phyloP scores from a whole-genome alignment of 371 early-diverging fungal genomes.

The Mucor racemosus region DNA sequence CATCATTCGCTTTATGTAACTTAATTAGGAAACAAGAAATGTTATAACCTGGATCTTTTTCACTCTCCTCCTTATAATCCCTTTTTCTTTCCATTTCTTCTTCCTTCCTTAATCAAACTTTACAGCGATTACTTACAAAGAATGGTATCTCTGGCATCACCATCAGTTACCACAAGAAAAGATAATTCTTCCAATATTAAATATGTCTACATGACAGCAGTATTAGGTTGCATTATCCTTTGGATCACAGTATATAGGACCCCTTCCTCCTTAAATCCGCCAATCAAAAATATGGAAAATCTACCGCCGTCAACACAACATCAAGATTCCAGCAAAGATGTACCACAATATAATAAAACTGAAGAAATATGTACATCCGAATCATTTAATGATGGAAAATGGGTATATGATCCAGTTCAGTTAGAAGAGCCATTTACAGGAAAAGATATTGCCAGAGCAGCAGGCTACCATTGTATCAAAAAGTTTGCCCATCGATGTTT shows the following conservation, averaged over 20 bases:
- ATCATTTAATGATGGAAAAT: constrained; percentile 41
- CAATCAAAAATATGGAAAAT: background rate
- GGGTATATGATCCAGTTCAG: constrained; percentile 32
- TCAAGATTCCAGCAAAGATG: background rate
- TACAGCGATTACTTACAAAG: background rate
- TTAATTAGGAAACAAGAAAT: constrained; percentile 10
- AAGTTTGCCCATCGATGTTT: constrained; percentile 55
- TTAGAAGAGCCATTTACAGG: constrained; percentile 17
- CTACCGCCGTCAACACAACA: background rate
- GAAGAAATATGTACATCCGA: constrained; percentile 34
- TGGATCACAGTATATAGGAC: constrained; percentile 20
- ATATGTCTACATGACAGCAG: constrained; percentile 5
- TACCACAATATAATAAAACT: background rate
- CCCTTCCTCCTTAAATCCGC: background rate
- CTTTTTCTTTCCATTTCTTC: background rate
- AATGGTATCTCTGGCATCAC: background rate
- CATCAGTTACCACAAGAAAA: background rate
- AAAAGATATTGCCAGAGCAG: constrained; percentile 26
- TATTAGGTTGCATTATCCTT: constrained; percentile 11
- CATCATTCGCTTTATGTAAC: background rate
- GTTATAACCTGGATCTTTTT: background rate
- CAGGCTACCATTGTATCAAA: constrained; percentile 40
- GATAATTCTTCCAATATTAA: constrained; percentile 1
- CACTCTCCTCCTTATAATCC: background rate
- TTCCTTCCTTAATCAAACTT: background rate